Percentiles rank a stretch among this genome's conserved stretches.
Conservation (phyloP, 768 basidiomycete genomes). For the Filobasidium floriforme region DNA sequence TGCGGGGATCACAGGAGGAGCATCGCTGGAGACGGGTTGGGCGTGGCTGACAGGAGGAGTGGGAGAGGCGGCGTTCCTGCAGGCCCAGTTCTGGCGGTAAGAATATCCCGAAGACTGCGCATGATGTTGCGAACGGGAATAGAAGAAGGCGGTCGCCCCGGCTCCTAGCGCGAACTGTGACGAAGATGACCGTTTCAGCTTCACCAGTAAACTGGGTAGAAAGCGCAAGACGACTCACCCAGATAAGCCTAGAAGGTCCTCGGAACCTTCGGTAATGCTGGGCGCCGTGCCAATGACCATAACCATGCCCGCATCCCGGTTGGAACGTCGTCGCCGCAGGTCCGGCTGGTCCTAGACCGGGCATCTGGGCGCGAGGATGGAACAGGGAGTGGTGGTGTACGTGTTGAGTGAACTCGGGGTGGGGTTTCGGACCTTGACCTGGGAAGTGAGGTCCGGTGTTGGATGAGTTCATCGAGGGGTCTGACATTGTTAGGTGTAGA, state of each 20-base stretch:
- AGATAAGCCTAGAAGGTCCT: background rate
- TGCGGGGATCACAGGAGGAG: too few relatives aligned
- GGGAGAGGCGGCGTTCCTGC: background rate
- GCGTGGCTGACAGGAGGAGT: too few relatives aligned
- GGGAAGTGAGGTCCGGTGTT: background rate
- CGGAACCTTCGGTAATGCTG: background rate
- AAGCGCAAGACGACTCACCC: background rate
- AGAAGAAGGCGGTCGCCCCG: background rate
- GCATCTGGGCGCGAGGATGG: background rate
- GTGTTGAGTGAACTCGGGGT: background rate
- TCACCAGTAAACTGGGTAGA: background rate
- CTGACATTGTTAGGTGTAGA: background rate
- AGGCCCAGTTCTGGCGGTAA: too few relatives aligned
- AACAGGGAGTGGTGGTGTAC: background rate
- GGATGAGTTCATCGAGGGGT: background rate
- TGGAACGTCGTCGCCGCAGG: background rate
- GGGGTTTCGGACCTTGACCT: background rate
- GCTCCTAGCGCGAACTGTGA: background rate
- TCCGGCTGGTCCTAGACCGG: background rate
- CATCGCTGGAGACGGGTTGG: too few relatives aligned
- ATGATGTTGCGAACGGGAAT: background rate
- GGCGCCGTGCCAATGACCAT: background rate
- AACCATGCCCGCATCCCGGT: background rate
- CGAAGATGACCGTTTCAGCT: background rate
- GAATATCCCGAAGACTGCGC: background rate